Conservation (phyloP, 495 filamentous ascomycete species). For the Penicillium herquei region DNA sequence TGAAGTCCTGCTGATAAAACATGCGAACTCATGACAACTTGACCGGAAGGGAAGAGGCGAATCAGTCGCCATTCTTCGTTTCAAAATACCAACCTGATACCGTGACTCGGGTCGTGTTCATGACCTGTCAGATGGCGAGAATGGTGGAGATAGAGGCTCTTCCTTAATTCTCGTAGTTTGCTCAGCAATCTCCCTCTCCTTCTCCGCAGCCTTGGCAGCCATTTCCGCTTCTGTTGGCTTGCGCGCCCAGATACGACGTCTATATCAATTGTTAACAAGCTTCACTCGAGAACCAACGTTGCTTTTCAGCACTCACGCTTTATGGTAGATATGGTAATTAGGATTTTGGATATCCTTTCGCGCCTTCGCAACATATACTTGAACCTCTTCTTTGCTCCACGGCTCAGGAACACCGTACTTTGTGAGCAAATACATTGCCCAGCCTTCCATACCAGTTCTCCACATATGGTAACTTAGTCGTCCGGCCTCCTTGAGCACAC, state of each 20-base stretch:
- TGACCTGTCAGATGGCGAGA: not conserved
- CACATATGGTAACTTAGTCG: not conserved
- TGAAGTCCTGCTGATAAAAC: no score
- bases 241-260: conserved; percentile 7
- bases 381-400: conserved; percentile 18
- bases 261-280: not conserved
- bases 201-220: not conserved
- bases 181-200: not conserved
- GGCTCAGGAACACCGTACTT: not conserved
- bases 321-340: conserved; percentile 17
- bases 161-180: not conserved
- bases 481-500: not conserved
- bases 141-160: not conserved
- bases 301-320: not conserved
- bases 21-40: no score
- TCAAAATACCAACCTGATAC: no score
- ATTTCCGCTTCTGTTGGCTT: not conserved
- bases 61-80: no score
- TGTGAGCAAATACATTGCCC: conserved; percentile 4
- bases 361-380: conserved; percentile 21
- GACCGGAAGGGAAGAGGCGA: no score
- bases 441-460: conserved; percentile 4
- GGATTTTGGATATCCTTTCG: conserved; percentile 25
- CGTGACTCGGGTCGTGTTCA: not conserved
- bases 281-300: not conserved